phyloP scores from a whole-genome alignment of 176 grass and related monocot species.

The Calamus simplicifolius region DNA sequence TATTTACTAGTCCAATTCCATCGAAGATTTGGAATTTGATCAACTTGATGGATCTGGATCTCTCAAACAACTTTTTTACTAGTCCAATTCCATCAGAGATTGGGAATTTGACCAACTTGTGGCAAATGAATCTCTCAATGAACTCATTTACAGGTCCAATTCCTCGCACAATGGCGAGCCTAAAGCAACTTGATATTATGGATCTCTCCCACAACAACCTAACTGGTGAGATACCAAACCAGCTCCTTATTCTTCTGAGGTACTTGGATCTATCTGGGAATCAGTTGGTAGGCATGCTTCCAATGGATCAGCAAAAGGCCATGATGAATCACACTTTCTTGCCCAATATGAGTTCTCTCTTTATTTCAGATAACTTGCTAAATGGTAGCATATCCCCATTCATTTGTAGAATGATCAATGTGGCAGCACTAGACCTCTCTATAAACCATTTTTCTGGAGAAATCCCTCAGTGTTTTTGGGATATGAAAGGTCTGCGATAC shows the following conservation, averaged over 20 bases:
- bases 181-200: neutral
- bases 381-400: constrained; percentile 29
- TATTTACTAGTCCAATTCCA: constrained; percentile 29
- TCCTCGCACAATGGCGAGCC: neutral
- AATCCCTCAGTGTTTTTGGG: constrained; percentile 49
- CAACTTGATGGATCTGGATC: neutral
- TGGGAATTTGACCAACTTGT: neutral
- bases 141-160: neutral
- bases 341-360: constrained; percentile 9
- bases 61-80: neutral
- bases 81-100: constrained; percentile 1
- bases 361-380: constrained; percentile 27
- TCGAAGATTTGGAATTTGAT: constrained; percentile 2
- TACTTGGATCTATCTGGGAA: neutral
- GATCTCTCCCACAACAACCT: constrained; percentile 1
- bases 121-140: neutral
- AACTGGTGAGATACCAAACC: constrained; percentile 12
- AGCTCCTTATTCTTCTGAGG: constrained; percentile 5
- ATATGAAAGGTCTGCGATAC: constrained; percentile 29
- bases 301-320: too few relatives aligned
- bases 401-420: constrained; percentile 38
- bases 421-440: constrained; percentile 57
- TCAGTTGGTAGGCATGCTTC: neutral
- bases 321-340: neutral
- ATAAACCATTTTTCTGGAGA: constrained; percentile 53